Percentiles rank a stretch among this genome's conserved stretches.
Conservation (phyloP, 192 early-diverging fungal species). For the Coemansia javaensis region DNA sequence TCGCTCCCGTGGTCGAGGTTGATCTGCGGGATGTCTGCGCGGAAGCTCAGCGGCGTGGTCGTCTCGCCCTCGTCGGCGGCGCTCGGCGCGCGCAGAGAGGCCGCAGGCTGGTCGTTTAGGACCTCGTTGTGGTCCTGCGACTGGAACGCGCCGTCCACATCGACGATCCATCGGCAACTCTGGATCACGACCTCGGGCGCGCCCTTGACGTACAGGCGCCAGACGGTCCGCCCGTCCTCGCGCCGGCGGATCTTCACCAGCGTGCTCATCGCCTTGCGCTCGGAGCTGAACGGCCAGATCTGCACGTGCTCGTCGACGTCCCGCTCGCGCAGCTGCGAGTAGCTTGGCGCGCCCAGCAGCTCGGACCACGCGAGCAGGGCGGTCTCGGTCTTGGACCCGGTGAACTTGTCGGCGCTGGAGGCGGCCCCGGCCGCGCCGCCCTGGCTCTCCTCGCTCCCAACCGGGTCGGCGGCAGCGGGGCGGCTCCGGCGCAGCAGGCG, state of each 20-base stretch:
- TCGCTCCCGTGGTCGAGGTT: slow-evolving; percentile 50
- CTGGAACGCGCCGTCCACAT: slow-evolving; percentile 51
- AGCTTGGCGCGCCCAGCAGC: slow-evolving; percentile 57
- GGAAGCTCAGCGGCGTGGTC: slow-evolving; percentile 1
- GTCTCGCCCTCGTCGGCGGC: slow-evolving; percentile 14
- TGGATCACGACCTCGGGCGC: slow-evolving; percentile 83
- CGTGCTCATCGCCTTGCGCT: slow-evolving; percentile 90
- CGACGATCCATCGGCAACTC: slow-evolving; percentile 57
- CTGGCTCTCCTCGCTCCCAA: slow-evolving; percentile 18
- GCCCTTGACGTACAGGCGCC: slow-evolving; percentile 88
- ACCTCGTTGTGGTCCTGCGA: slow-evolving; percentile 44
- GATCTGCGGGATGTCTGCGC: slow-evolving; percentile 41
- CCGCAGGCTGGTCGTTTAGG: slow-evolving; percentile 9
- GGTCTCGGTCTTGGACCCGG: slow-evolving; percentile 94
- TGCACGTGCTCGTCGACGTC: slow-evolving; percentile 59
- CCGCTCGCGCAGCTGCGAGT: slow-evolving; percentile 59
- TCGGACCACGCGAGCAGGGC: slow-evolving; percentile 82
- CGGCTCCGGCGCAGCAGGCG: slow-evolving; percentile 8
- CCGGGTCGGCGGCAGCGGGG: background rate
- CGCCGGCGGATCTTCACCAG: slow-evolving; percentile 59
- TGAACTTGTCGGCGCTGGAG: slow-evolving; percentile 50
- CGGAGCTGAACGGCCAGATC: slow-evolving; percentile 86
- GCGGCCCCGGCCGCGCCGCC: slow-evolving; percentile 10
- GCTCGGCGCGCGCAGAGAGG: background rate
- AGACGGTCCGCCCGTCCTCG: slow-evolving; percentile 51